Percentiles rank a stretch among this genome's conserved stretches.
Conservation (phyloP, 495 filamentous ascomycete genomes). For the Tuber indicum region DNA sequence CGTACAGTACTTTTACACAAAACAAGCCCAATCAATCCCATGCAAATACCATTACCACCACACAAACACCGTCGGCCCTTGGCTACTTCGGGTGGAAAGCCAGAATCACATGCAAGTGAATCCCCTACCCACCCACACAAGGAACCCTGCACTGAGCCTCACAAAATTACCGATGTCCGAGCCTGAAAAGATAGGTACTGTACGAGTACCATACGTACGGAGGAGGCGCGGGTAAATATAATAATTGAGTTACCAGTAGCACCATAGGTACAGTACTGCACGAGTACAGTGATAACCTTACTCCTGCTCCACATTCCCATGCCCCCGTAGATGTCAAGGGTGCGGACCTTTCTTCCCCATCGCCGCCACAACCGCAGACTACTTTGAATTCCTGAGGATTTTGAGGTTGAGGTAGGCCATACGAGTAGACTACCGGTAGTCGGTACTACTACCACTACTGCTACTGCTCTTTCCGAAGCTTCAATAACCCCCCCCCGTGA, state of each 20-base stretch:
- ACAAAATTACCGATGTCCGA: background rate
- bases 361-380: background rate
- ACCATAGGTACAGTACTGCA: background rate
- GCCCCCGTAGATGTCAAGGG: background rate
- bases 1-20: too few relatives aligned
- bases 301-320: background rate
- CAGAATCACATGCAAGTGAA: background rate
- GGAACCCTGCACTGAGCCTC: background rate
- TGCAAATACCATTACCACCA: background rate
- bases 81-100: background rate
- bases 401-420: background rate
- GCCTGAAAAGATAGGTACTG: background rate
- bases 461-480: background rate
- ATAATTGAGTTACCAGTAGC: background rate
- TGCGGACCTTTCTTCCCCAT: background rate
- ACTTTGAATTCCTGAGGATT: background rate
- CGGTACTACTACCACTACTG: background rate
- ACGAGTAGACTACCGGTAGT: background rate
- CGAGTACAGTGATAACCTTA: background rate
- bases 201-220: too few relatives aligned
- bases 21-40: background rate
- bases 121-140: background rate
- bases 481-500: background rate
- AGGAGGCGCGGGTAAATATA: background rate
- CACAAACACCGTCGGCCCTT: background rate